Evolutionary conservation across 2,329 filamentous ascomycete genomes (phyloP).

Genomic region (Epichloe gansuensis): DNA sequence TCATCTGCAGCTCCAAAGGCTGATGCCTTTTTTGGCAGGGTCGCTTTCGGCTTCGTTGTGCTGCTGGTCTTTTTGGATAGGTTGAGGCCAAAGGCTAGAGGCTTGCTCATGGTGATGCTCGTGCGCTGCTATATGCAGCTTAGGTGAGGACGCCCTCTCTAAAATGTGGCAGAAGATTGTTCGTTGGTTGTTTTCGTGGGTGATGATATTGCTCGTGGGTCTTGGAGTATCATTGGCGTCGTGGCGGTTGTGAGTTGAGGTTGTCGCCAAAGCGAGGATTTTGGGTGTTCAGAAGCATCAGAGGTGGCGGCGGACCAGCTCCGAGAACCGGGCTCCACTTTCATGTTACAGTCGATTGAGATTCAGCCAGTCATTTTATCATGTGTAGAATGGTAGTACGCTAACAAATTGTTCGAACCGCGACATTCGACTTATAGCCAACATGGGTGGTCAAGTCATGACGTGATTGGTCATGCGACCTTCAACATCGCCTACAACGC

Average conservation of each 20-base stretch:
- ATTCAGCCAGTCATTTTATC: too few relatives aligned
- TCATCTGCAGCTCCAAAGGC: conserved; percentile 46
- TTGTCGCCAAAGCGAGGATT: not conserved
- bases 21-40: conserved; percentile 32
- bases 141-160: not conserved
- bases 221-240: not conserved
- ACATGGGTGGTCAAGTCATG: not conserved
- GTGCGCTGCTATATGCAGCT: not conserved
- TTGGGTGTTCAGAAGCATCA: too few relatives aligned
- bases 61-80: conserved; percentile 42
- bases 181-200: not conserved
- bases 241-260: not conserved
- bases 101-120: conserved; percentile 31
- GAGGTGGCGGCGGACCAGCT: not conserved
- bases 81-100: conserved; percentile 45
- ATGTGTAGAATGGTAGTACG: too few relatives aligned
- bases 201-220: not conserved
- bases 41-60: conserved; percentile 33
- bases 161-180: not conserved
- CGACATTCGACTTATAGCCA: too few relatives aligned
- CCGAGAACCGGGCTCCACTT: not conserved
- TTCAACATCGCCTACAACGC: not conserved
- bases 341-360: too few relatives aligned
- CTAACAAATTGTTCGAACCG: too few relatives aligned
- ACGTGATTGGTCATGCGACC: conserved; percentile 6